Evolutionary conservation across 148 eudicot genomes (phyloP).

Genomic region (Agrostemma githago): DNA sequence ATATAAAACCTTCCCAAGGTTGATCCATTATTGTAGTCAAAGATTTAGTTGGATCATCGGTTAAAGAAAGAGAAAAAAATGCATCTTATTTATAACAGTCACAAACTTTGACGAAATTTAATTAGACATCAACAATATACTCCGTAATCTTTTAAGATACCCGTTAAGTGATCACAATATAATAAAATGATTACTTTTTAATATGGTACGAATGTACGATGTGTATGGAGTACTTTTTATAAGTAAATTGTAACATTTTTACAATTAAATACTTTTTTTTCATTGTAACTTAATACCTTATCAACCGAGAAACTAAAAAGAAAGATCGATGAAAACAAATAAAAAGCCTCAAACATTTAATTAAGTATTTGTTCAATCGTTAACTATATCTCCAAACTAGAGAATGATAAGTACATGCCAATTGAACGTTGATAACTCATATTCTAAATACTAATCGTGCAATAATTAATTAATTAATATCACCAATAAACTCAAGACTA

Average conservation of each 20-base stretch:
- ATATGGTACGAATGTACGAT: too few relatives aligned
- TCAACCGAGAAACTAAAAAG: too few relatives aligned
- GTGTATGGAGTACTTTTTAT: too few relatives aligned
- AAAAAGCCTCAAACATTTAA: neutral
- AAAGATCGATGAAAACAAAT: neutral
- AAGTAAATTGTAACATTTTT: too few relatives aligned
- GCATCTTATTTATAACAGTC: too few relatives aligned
- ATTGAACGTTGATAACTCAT: neutral
- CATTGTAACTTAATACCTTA: too few relatives aligned
- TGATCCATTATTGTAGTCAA: constrained; percentile 9
- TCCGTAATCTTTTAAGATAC: too few relatives aligned
- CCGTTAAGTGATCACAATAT: too few relatives aligned
- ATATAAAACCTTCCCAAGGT: constrained; percentile 29
- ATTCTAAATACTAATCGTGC: too few relatives aligned
- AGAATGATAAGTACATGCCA: constrained; percentile 8
- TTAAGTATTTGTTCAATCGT: neutral
- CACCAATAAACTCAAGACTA: constrained; percentile 4
- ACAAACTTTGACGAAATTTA: neutral
- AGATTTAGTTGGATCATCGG: constrained; percentile 22
- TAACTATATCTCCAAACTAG: neutral
- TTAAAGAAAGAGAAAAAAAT: neutral
- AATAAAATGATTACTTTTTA: too few relatives aligned
- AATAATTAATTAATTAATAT: neutral
- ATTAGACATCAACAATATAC: too few relatives aligned
- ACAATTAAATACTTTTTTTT: too few relatives aligned